Conservation (phyloP, 2,329 filamentous ascomycete species). For the Leptographium radiaticola region DNA sequence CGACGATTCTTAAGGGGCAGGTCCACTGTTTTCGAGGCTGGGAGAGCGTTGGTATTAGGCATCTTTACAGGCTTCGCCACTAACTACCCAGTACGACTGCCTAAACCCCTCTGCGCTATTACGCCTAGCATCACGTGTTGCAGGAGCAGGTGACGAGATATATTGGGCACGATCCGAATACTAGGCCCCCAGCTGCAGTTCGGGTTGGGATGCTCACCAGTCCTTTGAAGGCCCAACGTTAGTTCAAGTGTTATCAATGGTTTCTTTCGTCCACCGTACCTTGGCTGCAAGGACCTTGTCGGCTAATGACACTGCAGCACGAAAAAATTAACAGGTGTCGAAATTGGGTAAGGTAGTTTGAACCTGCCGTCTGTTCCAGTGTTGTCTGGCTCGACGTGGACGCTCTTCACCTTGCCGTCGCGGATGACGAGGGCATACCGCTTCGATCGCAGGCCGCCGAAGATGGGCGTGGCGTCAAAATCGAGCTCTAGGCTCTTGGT, state of each 20-base stretch:
- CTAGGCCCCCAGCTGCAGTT: no score
- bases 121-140: no score
- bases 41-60: not conserved
- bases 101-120: not conserved
- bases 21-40: not conserved
- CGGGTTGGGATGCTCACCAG: no score
- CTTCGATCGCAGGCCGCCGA: constrained; percentile 75
- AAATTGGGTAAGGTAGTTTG: no score
- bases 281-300: constrained; percentile 31
- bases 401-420: constrained; percentile 70
- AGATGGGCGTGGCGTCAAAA: constrained; percentile 68
- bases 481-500: constrained; percentile 71
- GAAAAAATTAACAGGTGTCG: not conserved
- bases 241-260: no score
- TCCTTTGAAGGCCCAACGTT: no score
- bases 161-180: no score
- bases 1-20: not conserved
- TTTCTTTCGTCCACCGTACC: not conserved
- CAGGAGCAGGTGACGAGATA: no score
- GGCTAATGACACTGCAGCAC: constrained; percentile 31
- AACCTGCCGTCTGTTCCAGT: constrained; percentile 49
- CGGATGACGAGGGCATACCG: constrained; percentile 75
- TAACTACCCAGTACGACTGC: not conserved
- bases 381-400: constrained; percentile 78
- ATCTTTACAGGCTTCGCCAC: not conserved